Evolutionary conservation across 805 yeast species (phyloP), one percentile per base, ranked within the genome.

Genomic region (Lipomyces spencermartinsiae): DNA sequence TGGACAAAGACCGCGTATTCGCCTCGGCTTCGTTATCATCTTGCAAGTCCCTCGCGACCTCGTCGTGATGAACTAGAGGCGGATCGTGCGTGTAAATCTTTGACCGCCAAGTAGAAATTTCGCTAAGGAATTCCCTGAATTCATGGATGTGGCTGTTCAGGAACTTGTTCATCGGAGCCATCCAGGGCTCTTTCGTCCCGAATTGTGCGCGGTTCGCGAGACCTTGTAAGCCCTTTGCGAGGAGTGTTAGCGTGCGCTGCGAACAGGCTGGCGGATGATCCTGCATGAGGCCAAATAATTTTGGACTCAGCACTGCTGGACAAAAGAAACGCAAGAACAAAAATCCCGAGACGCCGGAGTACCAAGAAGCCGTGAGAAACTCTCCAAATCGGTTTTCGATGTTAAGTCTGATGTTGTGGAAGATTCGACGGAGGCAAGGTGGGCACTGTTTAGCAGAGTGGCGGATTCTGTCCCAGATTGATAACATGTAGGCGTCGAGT

Each of bases 221-320:
- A 35, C 90, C 90, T 77, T 93, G 84, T 43, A 94, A 76, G 5
- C 89, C 83, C 76, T 94, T 94, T 9, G 98, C 92, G 4, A 93
- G 82, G 29, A 93, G 78, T 0, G 97, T 92, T 58, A 94, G 78
- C 0, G 97, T 90, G 67, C 97, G 83, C 71, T 92, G 93, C 1
- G 88, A 83, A 10, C 83, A 82, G 1, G 93, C 92, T 8, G 87
- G 83, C 67, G 92, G 92, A 73, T 91, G 94, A 49, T 85, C 82
- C 62, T 85, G 83, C 0, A 92, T 86, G 61, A 95, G 80, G 68
- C 88, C 87, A 77, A 92, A 93, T 60, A 93, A 78, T 74, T 92
- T 92, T 0, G 99, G 99, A 74, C 92, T 93, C 75, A 95, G 79
- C 35, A 94, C 85, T 0, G 97, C 97, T 0, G 99, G 98, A 74